phyloP scores from a whole-genome alignment of 768 basidiomycete species.

The Hygrocybe coccinea region DNA sequence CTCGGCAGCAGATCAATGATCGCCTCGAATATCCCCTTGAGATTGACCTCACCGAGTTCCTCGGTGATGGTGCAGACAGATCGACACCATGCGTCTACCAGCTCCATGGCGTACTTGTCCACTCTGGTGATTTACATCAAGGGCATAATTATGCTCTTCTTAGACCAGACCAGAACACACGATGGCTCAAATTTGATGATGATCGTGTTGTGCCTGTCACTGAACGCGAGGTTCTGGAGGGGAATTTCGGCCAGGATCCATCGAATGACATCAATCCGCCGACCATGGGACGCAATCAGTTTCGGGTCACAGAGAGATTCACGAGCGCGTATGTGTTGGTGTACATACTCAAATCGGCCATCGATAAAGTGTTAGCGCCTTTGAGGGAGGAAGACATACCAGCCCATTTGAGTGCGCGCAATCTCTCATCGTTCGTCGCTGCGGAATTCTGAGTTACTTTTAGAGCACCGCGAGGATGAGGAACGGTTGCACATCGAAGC shows the following conservation, averaged over 20 bases:
- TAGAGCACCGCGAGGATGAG: slow-evolving; percentile 80
- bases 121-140: slow-evolving; percentile 96
- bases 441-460: not conserved
- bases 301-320: slow-evolving; percentile 93
- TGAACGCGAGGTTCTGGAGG: slow-evolving; percentile 95
- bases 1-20: slow-evolving; percentile 84
- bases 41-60: slow-evolving; percentile 90
- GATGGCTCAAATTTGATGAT: slow-evolving; percentile 99
- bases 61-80: slow-evolving; percentile 78
- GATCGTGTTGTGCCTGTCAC: slow-evolving; percentile 98
- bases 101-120: slow-evolving; percentile 93
- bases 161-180: slow-evolving; percentile 90
- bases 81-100: slow-evolving; percentile 90
- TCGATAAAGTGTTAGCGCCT: slow-evolving; percentile 80
- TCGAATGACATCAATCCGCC: slow-evolving; percentile 71
- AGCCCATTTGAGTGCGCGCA: slow-evolving; percentile 85
- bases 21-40: slow-evolving; percentile 99
- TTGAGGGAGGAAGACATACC: slow-evolving; percentile 94
- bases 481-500: slow-evolving; percentile 89
- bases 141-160: slow-evolving; percentile 99
- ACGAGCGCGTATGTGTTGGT: slow-evolving; percentile 99
- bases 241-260: slow-evolving; percentile 95
- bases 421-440: slow-evolving; percentile 31
- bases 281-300: slow-evolving; percentile 89
- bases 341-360: slow-evolving; percentile 81